phyloP scores from a whole-genome alignment of 768 basidiomycete species.

The Mycena capillaripes region DNA sequence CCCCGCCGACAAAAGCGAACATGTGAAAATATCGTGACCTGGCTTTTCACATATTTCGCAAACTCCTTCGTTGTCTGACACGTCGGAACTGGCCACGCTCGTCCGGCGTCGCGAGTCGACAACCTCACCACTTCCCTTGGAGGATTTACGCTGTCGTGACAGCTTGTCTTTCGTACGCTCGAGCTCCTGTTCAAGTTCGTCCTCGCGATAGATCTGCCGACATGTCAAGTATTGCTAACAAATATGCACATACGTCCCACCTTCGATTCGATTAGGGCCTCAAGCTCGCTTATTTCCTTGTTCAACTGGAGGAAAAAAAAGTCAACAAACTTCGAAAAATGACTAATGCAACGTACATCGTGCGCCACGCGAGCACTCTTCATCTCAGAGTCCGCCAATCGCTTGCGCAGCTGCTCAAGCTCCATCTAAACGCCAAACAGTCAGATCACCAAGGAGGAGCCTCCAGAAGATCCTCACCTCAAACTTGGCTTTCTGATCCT shows the following conservation, averaged over 20 bases:
- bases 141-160: constrained; percentile 72
- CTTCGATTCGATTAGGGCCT: constrained; percentile 95
- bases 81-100: constrained; percentile 44
- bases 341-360: constrained; percentile 63
- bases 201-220: constrained; percentile 88
- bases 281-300: constrained; percentile 93
- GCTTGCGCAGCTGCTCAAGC: constrained; percentile 78
- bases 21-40: constrained; percentile 90
- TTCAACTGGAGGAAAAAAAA: constrained; percentile 70
- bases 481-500: constrained; percentile 64
- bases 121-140: constrained; percentile 59
- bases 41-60: constrained; percentile 72
- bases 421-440: constrained; percentile 61
- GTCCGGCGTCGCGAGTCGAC: constrained; percentile 47
- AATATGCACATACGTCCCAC: constrained; percentile 51
- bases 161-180: constrained; percentile 83
- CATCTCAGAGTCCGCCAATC: constrained; percentile 77
- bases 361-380: constrained; percentile 79
- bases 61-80: constrained; percentile 54
- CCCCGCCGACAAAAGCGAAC: constrained; percentile 79
- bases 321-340: not conserved
- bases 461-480: constrained; percentile 55
- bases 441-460: not conserved
- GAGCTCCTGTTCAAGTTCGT: constrained; percentile 89
- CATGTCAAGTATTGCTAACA: not conserved